phyloP scores from a whole-genome alignment of 164 flowering plant species.

The Macadamia integrifolia region DNA sequence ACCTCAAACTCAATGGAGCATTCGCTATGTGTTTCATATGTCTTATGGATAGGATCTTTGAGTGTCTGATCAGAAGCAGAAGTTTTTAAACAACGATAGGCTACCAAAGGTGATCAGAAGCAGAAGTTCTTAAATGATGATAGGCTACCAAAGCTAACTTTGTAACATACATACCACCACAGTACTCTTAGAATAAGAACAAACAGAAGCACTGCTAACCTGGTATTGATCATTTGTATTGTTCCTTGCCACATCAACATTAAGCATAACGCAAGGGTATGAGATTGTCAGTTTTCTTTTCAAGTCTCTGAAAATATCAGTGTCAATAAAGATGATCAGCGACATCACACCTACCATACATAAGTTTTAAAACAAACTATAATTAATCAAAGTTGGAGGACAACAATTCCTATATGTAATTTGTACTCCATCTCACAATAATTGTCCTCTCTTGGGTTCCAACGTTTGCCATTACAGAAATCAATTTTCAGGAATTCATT shows the following conservation, averaged over 20 bases:
- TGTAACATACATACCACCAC: not conserved
- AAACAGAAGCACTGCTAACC: conserved; percentile 35
- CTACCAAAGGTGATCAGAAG: conserved; percentile 11
- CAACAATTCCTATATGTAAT: not conserved
- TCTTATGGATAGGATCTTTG: conserved; percentile 66
- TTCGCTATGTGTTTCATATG: conserved; percentile 83
- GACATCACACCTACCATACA: not conserved
- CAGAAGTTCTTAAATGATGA: not conserved
- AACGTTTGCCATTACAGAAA: no score
- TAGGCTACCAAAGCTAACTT: not conserved
- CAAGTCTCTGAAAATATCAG: conserved; percentile 51
- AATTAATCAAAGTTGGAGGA: not conserved
- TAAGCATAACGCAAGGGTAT: conserved; percentile 99
- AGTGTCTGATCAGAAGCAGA: conserved; percentile 56
- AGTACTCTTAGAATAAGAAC: not conserved
- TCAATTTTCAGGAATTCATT: no score
- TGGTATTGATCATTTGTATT: conserved; percentile 99
- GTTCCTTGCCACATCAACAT: conserved; percentile 94
- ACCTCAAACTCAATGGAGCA: conserved; percentile 99
- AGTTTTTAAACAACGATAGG: not conserved
- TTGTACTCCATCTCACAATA: no score
- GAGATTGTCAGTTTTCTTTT: conserved; percentile 94
- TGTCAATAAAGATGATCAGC: conserved; percentile 12
- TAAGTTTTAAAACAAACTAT: not conserved
- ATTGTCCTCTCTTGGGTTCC: no score